Base-by-base conservation (phyloP, 2,329 filamentous ascomycete genomes). In the Aspergillus awamori region DNA sequence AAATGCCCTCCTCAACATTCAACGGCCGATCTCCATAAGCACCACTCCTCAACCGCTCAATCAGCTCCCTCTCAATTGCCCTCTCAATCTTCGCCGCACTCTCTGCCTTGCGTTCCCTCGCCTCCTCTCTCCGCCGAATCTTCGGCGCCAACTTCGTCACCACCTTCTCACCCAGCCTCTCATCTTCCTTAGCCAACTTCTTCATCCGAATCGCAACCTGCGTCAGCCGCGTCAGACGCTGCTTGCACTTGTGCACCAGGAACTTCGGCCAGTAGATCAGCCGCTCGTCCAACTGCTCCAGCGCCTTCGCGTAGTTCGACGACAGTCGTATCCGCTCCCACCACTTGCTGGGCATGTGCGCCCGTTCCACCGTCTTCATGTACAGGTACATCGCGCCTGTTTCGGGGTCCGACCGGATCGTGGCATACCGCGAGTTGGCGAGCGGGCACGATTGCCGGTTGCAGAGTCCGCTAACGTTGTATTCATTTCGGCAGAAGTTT, bases 261-360 rank as follows among this genome's bases (percentile, higher is more conserved):
- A 96, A 97, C 77, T 97, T 96, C 58, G 94, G 93, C 82, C 93
- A 98, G 84, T 97, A 98, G 72, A 93, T 90, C 67, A 97, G 83
- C 53, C 89, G 86, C 69, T 91, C 86, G 75, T 97, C 93, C 67
- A 99, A 87, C 76, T 96, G 91, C 68, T 91, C 86, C 26, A 99
- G 85, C 0, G 95, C 95, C 74, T 93, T 90, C 65, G 88, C 87
- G 78, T 98, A 98, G 82, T 98, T 97, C 70, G 88, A 87, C 28
- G 92, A 92, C 36, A 99, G 83, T 74, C 93, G 91, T 75, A 97
- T 92, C 69, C 89, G 88, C 80, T 98, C 93, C 95, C 95, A 99
- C 81, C 94, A 88, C 79, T 96, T 96, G 61, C 87, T 89, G 1
- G 94, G 95, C 79, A 94, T 86, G 77, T 93, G 94, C 11, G 90